A percentile compares a stretch with the other conserved stretches of the same genome.
Evolutionary conservation across 2,329 filamentous ascomycete genomes (phyloP).

Genomic region (Alternaria triticina): DNA sequence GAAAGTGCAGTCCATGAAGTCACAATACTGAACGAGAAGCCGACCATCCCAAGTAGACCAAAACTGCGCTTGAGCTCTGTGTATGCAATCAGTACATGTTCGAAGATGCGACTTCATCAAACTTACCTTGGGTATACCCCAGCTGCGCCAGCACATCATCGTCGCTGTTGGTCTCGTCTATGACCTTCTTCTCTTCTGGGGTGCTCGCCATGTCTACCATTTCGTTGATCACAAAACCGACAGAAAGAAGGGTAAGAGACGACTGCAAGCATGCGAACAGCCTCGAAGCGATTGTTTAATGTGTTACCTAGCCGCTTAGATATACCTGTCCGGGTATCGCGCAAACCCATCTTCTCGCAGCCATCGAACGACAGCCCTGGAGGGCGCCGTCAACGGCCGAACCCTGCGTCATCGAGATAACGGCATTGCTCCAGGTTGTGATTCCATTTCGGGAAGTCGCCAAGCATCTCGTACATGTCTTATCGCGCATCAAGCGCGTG

Average conservation of each 20-base stretch:
- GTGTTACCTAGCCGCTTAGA: not conserved
- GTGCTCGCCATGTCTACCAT: slow-evolving; percentile 11
- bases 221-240: not conserved
- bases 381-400: not conserved
- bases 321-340: slow-evolving; percentile 12
- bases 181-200: slow-evolving; percentile 32
- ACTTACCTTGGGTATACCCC: slow-evolving; percentile 49
- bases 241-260: not conserved
- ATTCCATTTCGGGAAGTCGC: slow-evolving; percentile 5
- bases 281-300: not conserved
- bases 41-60: slow-evolving; percentile 63
- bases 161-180: slow-evolving; percentile 36
- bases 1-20: slow-evolving; percentile 65
- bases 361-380: not conserved
- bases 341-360: slow-evolving; percentile 6
- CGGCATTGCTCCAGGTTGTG: not conserved
- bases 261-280: not conserved
- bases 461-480: slow-evolving; percentile 21
- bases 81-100: not conserved
- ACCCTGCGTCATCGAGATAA: slow-evolving; percentile 13
- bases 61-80: slow-evolving; percentile 64
- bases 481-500: slow-evolving; percentile 23
- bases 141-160: slow-evolving; percentile 50
- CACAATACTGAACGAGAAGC: slow-evolving; percentile 65
- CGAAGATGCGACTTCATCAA: not conserved